A percentile compares a stretch with the other conserved stretches of the same genome.
phyloP scores from a whole-genome alignment of 2,329 filamentous ascomycete species.

The Arthrobotrys pseudoclavata region DNA sequence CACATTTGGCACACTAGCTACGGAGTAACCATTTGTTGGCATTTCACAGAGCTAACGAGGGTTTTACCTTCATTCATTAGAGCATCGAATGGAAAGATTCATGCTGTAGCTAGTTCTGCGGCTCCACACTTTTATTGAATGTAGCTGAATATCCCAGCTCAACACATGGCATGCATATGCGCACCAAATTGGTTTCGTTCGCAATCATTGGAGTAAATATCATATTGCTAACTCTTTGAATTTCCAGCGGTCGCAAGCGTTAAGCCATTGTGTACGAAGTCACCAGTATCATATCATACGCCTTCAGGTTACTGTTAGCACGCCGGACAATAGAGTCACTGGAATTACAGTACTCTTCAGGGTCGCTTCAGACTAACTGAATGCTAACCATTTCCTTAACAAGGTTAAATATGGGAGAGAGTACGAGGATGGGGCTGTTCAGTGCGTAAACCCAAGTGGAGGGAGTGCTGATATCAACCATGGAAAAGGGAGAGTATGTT shows the following conservation, averaged over 20 bases:
- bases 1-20: too few relatives aligned
- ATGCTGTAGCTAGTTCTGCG: too few relatives aligned
- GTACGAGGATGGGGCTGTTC: conserved; percentile 3
- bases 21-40: too few relatives aligned
- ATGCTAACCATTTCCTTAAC: neutral
- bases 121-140: neutral
- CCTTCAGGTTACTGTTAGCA: neutral
- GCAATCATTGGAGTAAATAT: neutral
- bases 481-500: conserved; percentile 12
- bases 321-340: neutral
- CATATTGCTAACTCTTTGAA: too few relatives aligned
- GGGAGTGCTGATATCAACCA: conserved; percentile 8
- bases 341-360: neutral
- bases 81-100: too few relatives aligned
- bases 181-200: neutral
- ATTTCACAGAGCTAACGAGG: too few relatives aligned
- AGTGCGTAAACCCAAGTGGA: conserved; percentile 5
- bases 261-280: too few relatives aligned
- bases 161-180: neutral
- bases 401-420: conserved; percentile 16
- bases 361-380: neutral
- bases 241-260: too few relatives aligned
- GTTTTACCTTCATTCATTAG: too few relatives aligned
- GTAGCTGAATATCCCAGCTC: neutral
- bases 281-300: neutral